Evolutionary conservation across 2,329 filamentous ascomycete species (phyloP), one percentile per base, ranked within the genome.

Genomic region (Diaporthe sp.): DNA sequence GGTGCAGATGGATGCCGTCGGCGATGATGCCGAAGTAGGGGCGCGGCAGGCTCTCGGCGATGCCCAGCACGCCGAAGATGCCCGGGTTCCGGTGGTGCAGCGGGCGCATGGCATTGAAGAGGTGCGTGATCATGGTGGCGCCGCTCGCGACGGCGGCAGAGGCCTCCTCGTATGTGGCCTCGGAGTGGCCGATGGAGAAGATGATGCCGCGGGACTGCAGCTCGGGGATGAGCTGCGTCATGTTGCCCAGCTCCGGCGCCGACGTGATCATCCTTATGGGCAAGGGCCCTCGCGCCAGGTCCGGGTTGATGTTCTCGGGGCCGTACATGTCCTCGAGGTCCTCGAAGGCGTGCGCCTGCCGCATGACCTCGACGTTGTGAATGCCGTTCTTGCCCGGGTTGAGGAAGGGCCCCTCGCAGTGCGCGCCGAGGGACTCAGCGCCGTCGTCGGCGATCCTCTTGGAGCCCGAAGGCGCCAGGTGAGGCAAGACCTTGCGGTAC

Each of bases 71-170:
- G 39, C 96, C 96, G 82, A 98, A 98, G 79, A 98, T 92, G 51
- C 95, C 95, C 0, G 96, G 95, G 83, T 98, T 95, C 75, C 96
- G 93, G 87, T 98, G 95, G 83, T 97, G 94, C 69, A 98, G 91
- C 19, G 95, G 95, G 0, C 92, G 90, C 95, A 98, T 98, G 37
- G 95, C 95, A 82, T 98, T 98, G 90, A 98, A 98, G 1, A 98
- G 88, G 81, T 98, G 95, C 0, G 95, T 98, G 78, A 98, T 94
- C 94, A 97, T 98, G 67, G 90, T 94, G 2, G 94, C 94, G 70
- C 95, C 95, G 9, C 92, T 89, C n/a, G 86, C 87, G 4, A 97
- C 90, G 28, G 94, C 94, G 6, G 87, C 85, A 5, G 93, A 91
- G 1, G 94, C 95, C 81, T 96, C 89, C 83, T 97, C 94, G 82